A percentile compares a stretch with the other conserved stretches of the same genome.
Evolutionary conservation across 2,329 filamentous ascomycete genomes (phyloP).

Genomic region (Lachnellula subtilissima): DNA sequence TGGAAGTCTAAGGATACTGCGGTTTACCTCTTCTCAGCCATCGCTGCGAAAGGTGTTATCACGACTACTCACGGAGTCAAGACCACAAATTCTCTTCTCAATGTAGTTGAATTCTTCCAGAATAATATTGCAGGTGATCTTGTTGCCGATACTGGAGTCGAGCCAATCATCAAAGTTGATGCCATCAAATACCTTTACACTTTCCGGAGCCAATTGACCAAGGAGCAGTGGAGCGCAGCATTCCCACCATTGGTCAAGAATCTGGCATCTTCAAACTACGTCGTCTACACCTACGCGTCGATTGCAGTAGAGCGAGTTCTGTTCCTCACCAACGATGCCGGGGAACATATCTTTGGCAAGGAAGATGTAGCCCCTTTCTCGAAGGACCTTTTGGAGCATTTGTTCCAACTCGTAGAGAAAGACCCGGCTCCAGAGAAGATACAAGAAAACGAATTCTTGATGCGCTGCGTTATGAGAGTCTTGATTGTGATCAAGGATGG

Average conservation of each 20-base stretch:
- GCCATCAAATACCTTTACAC: conserved; percentile 97
- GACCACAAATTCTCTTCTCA: conserved; percentile 78
- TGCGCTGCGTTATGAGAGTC: conserved; percentile 98
- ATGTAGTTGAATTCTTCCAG: conserved; percentile 93
- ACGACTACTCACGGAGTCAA: conserved; percentile 88
- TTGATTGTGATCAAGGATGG: conserved; percentile 89
- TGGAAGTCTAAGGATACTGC: conserved; percentile 99
- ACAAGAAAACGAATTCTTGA: conserved; percentile 97
- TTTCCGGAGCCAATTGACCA: conserved; percentile 90
- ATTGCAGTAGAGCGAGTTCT: conserved; percentile 94
- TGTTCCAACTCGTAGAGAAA: conserved; percentile 87
- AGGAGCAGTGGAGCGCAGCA: conserved; percentile 85
- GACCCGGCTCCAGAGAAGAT: conserved; percentile 83
- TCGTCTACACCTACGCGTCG: conserved; percentile 95
- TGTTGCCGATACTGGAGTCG: conserved; percentile 59
- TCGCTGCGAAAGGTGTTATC: conserved; percentile 84
- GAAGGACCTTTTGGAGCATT: conserved; percentile 79
- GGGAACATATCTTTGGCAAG: conserved; percentile 74
- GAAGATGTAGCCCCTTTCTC: conserved; percentile 75
- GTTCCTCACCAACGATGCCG: conserved; percentile 71
- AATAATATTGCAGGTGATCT: conserved; percentile 88
- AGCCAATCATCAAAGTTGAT: conserved; percentile 91
- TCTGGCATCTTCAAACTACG: conserved; percentile 83
- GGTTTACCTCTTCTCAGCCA: conserved; percentile 92
- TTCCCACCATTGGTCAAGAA: conserved; percentile 90